Evolutionary conservation across 257 asterid genomes (phyloP).

Genomic region (Datura wrightii): DNA sequence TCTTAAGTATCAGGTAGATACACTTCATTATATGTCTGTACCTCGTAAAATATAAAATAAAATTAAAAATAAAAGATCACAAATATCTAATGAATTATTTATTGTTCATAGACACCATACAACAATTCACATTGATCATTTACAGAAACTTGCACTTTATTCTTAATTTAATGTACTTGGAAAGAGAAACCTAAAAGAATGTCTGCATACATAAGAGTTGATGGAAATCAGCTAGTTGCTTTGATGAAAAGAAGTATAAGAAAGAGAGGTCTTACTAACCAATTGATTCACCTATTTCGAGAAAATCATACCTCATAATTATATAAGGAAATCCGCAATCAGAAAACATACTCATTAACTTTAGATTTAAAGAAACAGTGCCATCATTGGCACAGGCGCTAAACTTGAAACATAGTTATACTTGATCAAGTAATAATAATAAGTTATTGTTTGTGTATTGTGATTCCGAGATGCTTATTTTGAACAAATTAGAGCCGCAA

Average conservation of each 20-base stretch:
- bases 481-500: neutral
- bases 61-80: too few species aligned
- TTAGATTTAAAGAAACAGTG: neutral
- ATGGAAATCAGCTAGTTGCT: neutral
- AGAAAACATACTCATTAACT: neutral
- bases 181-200: neutral
- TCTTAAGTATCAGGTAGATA: too few species aligned
- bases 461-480: neutral
- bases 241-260: neutral
- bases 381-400: neutral
- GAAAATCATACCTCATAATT: neutral
- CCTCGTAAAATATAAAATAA: too few species aligned
- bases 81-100: too few species aligned
- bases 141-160: too few species aligned
- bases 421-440: neutral
- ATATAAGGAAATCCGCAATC: neutral
- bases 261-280: neutral
- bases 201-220: neutral
- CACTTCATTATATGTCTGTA: too few species aligned
- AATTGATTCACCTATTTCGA: neutral
- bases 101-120: too few species aligned
- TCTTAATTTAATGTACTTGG: neutral
- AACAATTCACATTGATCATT: too few species aligned
- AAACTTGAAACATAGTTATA: constrained; percentile 13
- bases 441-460: neutral